These are phyloP conservation scores for Paecilomyces formosus DNA, from an alignment of 2,329 filamentous ascomycete species.

Conservation along the genomic window DNA sequence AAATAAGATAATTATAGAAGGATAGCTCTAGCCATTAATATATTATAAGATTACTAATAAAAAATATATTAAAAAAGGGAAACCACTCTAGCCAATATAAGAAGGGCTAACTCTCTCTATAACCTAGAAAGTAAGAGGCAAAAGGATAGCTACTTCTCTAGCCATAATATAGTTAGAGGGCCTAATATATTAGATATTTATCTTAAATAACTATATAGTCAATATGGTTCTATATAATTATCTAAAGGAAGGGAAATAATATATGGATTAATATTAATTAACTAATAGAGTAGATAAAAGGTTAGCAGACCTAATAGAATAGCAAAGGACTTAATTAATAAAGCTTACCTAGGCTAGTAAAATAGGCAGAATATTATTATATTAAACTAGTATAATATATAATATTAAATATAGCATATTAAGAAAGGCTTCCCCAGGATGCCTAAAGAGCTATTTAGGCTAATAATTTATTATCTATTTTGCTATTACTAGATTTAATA, in stretches of 20 bases:
- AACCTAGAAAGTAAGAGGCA: constrained; percentile 64
- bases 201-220: constrained; percentile 68
- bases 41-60: constrained; percentile 79
- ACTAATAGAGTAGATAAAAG: constrained; percentile 46
- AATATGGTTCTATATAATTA: constrained; percentile 4
- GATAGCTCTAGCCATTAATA: constrained; percentile 29
- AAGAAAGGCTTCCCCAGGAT: no score
- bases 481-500: no score
- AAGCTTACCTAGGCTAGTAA: no score
- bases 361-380: no score
- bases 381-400: no score
- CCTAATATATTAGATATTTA: constrained; percentile 84
- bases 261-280: constrained; percentile 99
- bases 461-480: no score
- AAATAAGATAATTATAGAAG: not conserved
- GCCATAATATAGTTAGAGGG: constrained; percentile 74
- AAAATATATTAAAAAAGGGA: constrained; percentile 76
- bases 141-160: constrained; percentile 59
- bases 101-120: constrained; percentile 85
- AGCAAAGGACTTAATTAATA: no score
- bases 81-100: constrained; percentile 72
- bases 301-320: constrained; percentile 10
- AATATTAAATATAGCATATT: no score
- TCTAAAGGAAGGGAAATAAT: constrained; percentile 25
- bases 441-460: no score